Percentiles rank a stretch among this genome's conserved stretches.
phyloP scores from a whole-genome alignment of 2,329 filamentous ascomycete genomes.

The Fusarium sambucinum region DNA sequence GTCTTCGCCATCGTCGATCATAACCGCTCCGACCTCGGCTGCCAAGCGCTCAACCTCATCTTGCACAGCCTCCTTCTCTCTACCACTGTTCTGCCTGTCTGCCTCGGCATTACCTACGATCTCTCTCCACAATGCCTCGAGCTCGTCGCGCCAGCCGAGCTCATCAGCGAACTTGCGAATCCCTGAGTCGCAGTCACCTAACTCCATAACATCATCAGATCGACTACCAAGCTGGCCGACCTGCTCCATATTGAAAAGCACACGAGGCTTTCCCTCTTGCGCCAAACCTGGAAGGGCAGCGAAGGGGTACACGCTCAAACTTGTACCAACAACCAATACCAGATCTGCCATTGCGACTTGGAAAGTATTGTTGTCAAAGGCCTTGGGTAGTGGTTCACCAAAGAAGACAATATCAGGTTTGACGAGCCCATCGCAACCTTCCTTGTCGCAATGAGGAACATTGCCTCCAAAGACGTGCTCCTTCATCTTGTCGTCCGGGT shows the following conservation, averaged over 20 bases:
- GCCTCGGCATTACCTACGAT: conserved; percentile 73
- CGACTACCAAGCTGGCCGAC: conserved; percentile 84
- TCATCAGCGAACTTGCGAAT: conserved; percentile 82
- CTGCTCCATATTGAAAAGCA: conserved; percentile 88
- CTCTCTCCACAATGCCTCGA: conserved; percentile 79
- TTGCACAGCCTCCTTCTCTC: conserved; percentile 55
- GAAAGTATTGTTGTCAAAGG: conserved; percentile 53
- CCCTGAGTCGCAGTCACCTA: conserved; percentile 86
- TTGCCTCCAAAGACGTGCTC: conserved; percentile 73
- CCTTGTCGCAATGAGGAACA: conserved; percentile 75
- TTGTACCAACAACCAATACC: conserved; percentile 89
- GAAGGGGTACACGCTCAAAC: conserved; percentile 88
- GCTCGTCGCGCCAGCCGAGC: conserved; percentile 86
- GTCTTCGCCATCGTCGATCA: conserved; percentile 49
- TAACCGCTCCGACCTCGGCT: conserved; percentile 52
- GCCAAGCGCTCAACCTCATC: conserved; percentile 60
- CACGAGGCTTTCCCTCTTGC: conserved; percentile 72
- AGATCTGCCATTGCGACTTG: conserved; percentile 76
- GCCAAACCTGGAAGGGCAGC: conserved; percentile 79
- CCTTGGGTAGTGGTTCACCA: conserved; percentile 72
- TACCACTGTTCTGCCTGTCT: conserved; percentile 58
- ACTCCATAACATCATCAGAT: conserved; percentile 83
- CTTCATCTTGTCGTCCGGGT: conserved; percentile 80
- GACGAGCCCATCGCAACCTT: conserved; percentile 79
- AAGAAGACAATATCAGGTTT: conserved; percentile 98